phyloP scores from a whole-genome alignment of 2,329 filamentous ascomycete species.

The Didymella keratinophila region DNA sequence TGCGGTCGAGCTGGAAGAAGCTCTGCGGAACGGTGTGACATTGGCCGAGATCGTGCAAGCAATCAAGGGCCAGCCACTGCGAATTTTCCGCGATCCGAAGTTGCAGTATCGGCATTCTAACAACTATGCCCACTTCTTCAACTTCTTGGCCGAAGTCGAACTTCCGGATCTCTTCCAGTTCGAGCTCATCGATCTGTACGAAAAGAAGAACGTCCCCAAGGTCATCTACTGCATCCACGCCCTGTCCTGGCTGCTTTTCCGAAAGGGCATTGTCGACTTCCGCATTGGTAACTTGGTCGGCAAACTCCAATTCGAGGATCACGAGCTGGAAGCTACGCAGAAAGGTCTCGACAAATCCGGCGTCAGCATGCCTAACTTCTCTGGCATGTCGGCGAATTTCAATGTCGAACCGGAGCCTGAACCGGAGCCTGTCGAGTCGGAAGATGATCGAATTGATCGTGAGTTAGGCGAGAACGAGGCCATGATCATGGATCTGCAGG shows the following conservation, averaged over 20 bases:
- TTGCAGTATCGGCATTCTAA: conserved; percentile 96
- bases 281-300: conserved; percentile 96
- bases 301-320: conserved; percentile 95
- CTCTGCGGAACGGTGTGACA: conserved; percentile 89
- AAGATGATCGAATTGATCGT: conserved; percentile 85
- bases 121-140: conserved; percentile 96
- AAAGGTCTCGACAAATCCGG: conserved; percentile 96
- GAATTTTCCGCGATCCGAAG: conserved; percentile 85
- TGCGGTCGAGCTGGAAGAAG: conserved; percentile 93
- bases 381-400: conserved; percentile 96
- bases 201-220: conserved; percentile 99
- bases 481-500: conserved; percentile 80
- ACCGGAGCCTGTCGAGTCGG: conserved; percentile 78
- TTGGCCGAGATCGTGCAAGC: conserved; percentile 93
- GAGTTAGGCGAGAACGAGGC: conserved; percentile 80
- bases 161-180: conserved; percentile 96
- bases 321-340: conserved; percentile 95
- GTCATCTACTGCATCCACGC: conserved; percentile 99
- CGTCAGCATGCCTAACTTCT: conserved; percentile 95
- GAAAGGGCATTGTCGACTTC: conserved; percentile 94
- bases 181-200: conserved; percentile 95
- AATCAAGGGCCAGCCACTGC: conserved; percentile 75
- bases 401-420: conserved; percentile 84
- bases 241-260: conserved; percentile 94
- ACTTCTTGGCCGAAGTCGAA: conserved; percentile 88